Conservation (phyloP, 768 basidiomycete species). For the Xanthoconium stramineum region DNA sequence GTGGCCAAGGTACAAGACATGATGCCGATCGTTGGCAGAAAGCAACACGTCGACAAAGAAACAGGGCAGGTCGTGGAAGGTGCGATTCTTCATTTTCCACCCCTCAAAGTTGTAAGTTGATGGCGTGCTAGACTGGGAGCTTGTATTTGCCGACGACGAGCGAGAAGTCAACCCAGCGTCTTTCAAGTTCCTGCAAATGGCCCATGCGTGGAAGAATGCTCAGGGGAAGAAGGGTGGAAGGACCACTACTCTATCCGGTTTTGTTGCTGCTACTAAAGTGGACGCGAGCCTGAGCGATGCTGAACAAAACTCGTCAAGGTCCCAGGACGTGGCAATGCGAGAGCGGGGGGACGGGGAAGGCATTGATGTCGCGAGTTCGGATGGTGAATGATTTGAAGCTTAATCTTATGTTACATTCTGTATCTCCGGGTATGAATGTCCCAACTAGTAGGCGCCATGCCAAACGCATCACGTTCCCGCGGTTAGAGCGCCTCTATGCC, state of each 20-base stretch:
- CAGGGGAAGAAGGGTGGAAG: slow-evolving; percentile 42
- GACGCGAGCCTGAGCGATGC: slow-evolving; percentile 8
- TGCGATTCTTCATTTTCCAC: slow-evolving; percentile 30
- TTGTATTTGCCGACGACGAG: slow-evolving; percentile 96
- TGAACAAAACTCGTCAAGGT: slow-evolving; percentile 8
- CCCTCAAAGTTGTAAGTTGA: background rate
- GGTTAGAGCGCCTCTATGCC: background rate
- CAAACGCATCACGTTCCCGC: background rate
- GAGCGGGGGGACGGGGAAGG: slow-evolving; percentile 30
- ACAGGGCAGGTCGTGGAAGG: slow-evolving; percentile 88
- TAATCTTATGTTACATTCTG: background rate
- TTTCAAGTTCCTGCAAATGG: slow-evolving; percentile 95
- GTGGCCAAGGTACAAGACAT: slow-evolving; percentile 81
- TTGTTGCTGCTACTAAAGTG: slow-evolving; percentile 39
- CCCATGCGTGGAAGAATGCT: slow-evolving; percentile 81
- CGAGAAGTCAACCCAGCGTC: slow-evolving; percentile 87
- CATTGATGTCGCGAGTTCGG: slow-evolving; percentile 57
- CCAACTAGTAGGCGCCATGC: too few relatives aligned
- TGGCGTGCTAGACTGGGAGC: slow-evolving; percentile 75
- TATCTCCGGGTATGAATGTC: background rate
- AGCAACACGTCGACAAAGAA: slow-evolving; percentile 78
- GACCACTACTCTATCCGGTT: slow-evolving; percentile 42
- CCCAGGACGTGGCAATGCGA: slow-evolving; percentile 24
- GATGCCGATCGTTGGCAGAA: slow-evolving; percentile 91
- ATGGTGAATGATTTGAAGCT: slow-evolving; percentile 33